Evolutionary conservation across 495 filamentous ascomycete genomes (phyloP).

Genomic region (Penicillium silybi): DNA sequence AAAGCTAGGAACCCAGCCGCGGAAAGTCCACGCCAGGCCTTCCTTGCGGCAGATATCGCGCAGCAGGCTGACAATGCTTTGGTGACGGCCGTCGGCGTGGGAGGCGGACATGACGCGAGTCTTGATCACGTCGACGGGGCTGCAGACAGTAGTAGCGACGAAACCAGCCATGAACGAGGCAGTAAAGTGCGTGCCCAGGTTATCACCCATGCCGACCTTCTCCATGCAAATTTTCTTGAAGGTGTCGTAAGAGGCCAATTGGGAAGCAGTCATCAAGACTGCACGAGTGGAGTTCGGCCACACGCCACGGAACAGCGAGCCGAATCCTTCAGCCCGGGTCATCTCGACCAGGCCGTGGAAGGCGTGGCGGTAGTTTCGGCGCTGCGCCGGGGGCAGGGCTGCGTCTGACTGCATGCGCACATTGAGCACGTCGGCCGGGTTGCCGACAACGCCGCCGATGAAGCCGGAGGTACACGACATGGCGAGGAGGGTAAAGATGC

Average conservation of each 20-base stretch:
- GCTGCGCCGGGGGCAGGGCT: slow-evolving; percentile 65
- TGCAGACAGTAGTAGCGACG: slow-evolving; percentile 91
- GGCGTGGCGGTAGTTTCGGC: slow-evolving; percentile 86
- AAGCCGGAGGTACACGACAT: slow-evolving; percentile 83
- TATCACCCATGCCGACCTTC: slow-evolving; percentile 66
- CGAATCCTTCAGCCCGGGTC: slow-evolving; percentile 71
- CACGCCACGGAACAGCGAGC: slow-evolving; percentile 77
- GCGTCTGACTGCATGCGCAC: slow-evolving; percentile 98
- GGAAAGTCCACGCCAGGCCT: slow-evolving; percentile 86
- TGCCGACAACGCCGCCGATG: slow-evolving; percentile 84
- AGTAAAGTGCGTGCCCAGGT: slow-evolving; percentile 77
- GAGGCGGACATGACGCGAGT: slow-evolving; percentile 85
- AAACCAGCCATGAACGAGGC: slow-evolving; percentile 86
- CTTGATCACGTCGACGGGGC: slow-evolving; percentile 96
- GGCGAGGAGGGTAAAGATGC: slow-evolving; percentile 67
- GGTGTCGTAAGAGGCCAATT: slow-evolving; percentile 86
- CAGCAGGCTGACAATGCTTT: slow-evolving; percentile 57
- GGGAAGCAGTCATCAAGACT: slow-evolving; percentile 87
- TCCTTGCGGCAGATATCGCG: slow-evolving; percentile 70
- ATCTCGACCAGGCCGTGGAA: slow-evolving; percentile 82
- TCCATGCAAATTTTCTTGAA: slow-evolving; percentile 79
- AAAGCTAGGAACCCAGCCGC: slow-evolving; percentile 97
- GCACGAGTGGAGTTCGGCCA: slow-evolving; percentile 89
- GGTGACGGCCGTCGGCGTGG: slow-evolving; percentile 45
- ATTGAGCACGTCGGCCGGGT: slow-evolving; percentile 93